Conservation (phyloP, 257 asterid species). For the Knoxia roxburghii region DNA sequence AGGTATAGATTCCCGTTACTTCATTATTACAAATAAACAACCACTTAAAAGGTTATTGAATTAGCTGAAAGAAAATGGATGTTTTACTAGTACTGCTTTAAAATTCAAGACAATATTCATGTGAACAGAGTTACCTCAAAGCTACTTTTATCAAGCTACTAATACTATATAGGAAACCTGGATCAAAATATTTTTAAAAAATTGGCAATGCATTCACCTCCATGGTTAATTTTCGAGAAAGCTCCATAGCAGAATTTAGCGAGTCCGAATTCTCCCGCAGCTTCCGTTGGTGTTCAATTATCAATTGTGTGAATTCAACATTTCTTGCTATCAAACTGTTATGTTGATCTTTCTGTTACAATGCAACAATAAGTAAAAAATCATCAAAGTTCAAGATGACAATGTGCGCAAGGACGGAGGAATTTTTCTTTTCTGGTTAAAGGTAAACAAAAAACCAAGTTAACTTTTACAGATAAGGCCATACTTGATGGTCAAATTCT, state of each 20-base stretch:
- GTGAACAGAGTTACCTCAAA: not conserved
- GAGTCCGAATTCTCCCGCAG: conserved; percentile 85
- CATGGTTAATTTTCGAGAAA: conserved; percentile 57
- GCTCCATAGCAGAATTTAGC: conserved; percentile 54
- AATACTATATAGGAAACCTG: not conserved
- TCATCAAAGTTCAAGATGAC: not conserved
- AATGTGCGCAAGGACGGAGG: conserved; percentile 1
- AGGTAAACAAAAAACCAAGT: not conserved
- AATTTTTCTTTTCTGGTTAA: not conserved
- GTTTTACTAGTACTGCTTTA: not conserved
- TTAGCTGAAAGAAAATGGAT: not conserved
- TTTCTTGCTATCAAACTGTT: conserved; percentile 64
- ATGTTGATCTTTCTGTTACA: conserved; percentile 60
- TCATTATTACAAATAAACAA: no score
- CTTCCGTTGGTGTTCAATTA: conserved; percentile 71
- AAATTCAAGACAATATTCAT: not conserved
- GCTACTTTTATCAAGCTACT: not conserved
- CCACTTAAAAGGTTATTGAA: not conserved
- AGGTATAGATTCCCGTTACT: conserved; percentile 12
- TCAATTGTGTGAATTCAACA: conserved; percentile 79
- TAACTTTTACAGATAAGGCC: conserved; percentile 8
- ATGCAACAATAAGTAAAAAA: conserved; percentile 8
- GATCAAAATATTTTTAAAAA: not conserved
- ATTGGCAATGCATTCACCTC: conserved; percentile 42
- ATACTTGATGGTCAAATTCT: conserved; percentile 86